Base-by-base conservation (phyloP, 768 basidiomycete species). In the Baorangia bicolor region DNA sequence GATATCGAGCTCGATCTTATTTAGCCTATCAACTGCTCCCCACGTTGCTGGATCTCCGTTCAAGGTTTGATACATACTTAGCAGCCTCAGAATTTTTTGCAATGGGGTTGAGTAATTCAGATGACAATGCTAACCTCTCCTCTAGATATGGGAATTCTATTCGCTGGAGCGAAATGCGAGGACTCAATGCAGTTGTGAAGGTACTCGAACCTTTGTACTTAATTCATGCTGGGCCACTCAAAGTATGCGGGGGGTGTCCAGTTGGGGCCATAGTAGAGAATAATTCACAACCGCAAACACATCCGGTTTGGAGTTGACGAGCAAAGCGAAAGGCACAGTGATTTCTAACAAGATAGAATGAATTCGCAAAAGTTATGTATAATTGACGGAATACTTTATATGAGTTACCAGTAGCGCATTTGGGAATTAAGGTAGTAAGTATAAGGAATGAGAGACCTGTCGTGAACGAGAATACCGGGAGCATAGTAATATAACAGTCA, bases 1-100 rank as follows among this genome's bases (percentile, higher is more conserved):
- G 87, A 89, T 64, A 86, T 90, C 52, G 89, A 90, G 60, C 75
- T 81, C 5, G 84, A 85, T 53, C 68, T 81, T 33, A 65, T 79
- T 54, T 61, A 63, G 62, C 42, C 52, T 55, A 50, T 51, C 35
- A 59, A 11, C 63, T 58, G 25, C 62, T 69, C 4, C 57, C 65
- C 3, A 21, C 31, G 35, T 49, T n/a, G 34, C 10, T 52, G 30
- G 25, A n/a, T 21, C 9, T 16, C 21, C 18, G 23, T 18, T 2
- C 23, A 25, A 56, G 23, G 21, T 33, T 23, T 12, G 35, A 31
- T 40, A 12, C 39, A 33, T 10, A 13, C 25, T 39, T 13, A 4
- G 20, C 10, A 14, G 3, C 8, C 28, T 33, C 38, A 1, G 41
- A 55, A 14, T 13, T 5, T 13, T 25, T 21, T 30, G 2, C 14